Evolutionary conservation across 495 filamentous ascomycete genomes (phyloP).

Genomic region (Tuber aestivum): DNA sequence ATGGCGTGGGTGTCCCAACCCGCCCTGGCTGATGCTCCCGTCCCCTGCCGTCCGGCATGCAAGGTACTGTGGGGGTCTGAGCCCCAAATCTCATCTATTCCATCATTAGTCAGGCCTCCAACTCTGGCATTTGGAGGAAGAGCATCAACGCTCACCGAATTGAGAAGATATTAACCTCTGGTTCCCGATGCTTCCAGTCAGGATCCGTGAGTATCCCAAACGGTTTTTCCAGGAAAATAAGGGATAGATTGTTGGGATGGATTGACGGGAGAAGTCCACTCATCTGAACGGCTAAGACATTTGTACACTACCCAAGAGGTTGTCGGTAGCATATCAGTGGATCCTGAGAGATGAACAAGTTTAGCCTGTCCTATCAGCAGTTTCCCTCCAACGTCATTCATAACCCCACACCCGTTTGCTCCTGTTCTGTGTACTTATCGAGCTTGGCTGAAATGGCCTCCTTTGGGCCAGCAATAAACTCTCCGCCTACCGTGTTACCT

Average conservation of each 20-base stretch:
- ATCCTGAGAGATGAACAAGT: neutral
- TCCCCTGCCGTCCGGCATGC: neutral
- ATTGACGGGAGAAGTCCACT: neutral
- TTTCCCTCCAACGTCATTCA: neutral
- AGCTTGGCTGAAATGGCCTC: neutral
- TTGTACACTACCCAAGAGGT: neutral
- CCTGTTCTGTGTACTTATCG: neutral
- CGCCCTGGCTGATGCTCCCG: neutral
- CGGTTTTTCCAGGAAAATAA: neutral
- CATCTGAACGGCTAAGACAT: neutral
- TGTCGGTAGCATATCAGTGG: neutral
- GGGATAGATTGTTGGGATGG: neutral
- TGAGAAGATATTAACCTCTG: neutral
- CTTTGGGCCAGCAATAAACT: neutral
- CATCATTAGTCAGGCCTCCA: neutral
- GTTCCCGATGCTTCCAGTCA: neutral
- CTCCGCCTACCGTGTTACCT: neutral
- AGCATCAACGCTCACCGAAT: neutral
- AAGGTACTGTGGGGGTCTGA: neutral
- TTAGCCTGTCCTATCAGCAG: neutral
- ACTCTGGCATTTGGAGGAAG: neutral
- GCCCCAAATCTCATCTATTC: neutral
- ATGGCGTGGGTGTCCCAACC: neutral
- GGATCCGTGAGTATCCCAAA: neutral
- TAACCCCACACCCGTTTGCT: neutral